Evolutionary conservation across 768 basidiomycete species (phyloP).

Genomic region (Pulveroboletus sp.): DNA sequence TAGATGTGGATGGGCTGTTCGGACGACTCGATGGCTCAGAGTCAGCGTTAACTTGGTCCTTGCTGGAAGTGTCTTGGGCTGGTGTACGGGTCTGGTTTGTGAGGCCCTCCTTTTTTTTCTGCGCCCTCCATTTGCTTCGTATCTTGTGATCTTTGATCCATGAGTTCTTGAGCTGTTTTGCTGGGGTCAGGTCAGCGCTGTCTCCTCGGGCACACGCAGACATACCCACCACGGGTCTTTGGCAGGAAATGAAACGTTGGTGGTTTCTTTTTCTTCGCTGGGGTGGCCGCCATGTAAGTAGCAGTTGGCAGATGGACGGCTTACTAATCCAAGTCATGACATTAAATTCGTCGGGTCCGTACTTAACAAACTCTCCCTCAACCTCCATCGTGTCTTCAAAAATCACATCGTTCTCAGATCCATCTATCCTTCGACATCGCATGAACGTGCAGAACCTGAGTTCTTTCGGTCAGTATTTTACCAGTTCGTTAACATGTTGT

Average conservation of each 20-base stretch:
- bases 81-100: slow-evolving; percentile 8
- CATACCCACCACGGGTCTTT: slow-evolving; percentile 51
- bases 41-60: not conserved
- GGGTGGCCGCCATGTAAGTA: slow-evolving; percentile 6
- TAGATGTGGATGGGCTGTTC: not conserved
- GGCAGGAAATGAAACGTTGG: slow-evolving; percentile 73
- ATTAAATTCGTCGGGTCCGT: slow-evolving; percentile 25
- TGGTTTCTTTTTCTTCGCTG: slow-evolving; percentile 45
- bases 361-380: slow-evolving; percentile 16
- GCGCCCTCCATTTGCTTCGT: slow-evolving; percentile 72
- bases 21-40: not conserved
- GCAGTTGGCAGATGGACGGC: not conserved
- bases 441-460: slow-evolving; percentile 95
- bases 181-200: slow-evolving; percentile 36
- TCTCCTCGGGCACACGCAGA: not conserved
- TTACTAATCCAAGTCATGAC: slow-evolving; percentile 23
- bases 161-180: slow-evolving; percentile 75
- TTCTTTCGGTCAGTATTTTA: slow-evolving; percentile 57
- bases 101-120: slow-evolving; percentile 55
- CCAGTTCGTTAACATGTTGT: slow-evolving; percentile 1
- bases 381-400: slow-evolving; percentile 33
- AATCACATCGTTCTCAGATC: slow-evolving; percentile 48
- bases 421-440: slow-evolving; percentile 56
- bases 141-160: slow-evolving; percentile 80
- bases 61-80: not conserved